A percentile compares a stretch with the other conserved stretches of the same genome.
phyloP scores from a whole-genome alignment of 768 basidiomycete species.

The Trametes elegans region DNA sequence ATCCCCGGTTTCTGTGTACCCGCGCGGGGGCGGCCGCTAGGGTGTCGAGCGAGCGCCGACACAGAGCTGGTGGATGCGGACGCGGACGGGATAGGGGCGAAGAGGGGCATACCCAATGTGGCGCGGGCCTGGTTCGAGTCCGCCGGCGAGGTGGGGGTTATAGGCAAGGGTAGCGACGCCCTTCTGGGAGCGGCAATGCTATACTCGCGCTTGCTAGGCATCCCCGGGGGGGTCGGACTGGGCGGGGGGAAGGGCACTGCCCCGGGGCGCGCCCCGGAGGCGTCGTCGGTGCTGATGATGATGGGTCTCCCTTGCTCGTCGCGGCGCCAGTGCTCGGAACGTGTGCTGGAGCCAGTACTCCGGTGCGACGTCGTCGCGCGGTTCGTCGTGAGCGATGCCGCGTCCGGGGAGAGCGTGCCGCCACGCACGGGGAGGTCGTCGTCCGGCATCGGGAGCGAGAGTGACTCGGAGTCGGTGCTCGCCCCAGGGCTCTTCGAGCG shows the following conservation, averaged over 20 bases:
- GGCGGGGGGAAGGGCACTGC: slow-evolving; percentile 22
- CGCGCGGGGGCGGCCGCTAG: slow-evolving; percentile 6
- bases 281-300: slow-evolving; percentile 3
- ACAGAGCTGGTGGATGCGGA: background rate
- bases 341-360: slow-evolving; percentile 2
- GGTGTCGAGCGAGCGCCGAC: background rate
- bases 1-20: slow-evolving; percentile 11
- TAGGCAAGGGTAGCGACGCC: slow-evolving; percentile 14
- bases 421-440: background rate
- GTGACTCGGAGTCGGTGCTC: slow-evolving; percentile 11
- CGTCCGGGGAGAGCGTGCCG: background rate
- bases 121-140: slow-evolving; percentile 3
- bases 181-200: background rate
- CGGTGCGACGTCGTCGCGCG: slow-evolving; percentile 26
- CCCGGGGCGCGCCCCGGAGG: slow-evolving; percentile 1
- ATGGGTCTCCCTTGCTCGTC: slow-evolving; percentile 14
- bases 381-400: slow-evolving; percentile 17
- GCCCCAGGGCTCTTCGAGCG: slow-evolving; percentile 20
- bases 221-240: slow-evolving; percentile 26
- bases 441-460: slow-evolving; percentile 2
- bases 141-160: slow-evolving; percentile 12
- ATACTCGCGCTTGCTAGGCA: slow-evolving; percentile 19
- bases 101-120: slow-evolving; percentile 5
- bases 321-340: slow-evolving; percentile 6
- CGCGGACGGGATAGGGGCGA: background rate